Evolutionary conservation across 2,329 filamentous ascomycete species (phyloP).

Genomic region (Torrubiella hemipterigena): DNA sequence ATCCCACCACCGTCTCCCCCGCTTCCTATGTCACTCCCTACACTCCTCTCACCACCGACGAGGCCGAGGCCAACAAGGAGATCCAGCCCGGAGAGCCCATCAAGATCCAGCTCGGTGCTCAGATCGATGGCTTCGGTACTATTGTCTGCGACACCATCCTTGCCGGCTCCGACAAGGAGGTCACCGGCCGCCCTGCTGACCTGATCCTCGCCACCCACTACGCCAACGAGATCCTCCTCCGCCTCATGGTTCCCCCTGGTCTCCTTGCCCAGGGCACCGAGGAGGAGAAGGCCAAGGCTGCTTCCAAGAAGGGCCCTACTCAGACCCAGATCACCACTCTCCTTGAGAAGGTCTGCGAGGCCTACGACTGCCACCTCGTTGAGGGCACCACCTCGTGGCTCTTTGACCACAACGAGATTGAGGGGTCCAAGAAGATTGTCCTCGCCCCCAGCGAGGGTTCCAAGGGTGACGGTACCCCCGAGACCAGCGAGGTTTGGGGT

Average conservation of each 20-base stretch:
- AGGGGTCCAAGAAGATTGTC: slow-evolving; percentile 96
- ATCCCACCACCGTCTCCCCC: slow-evolving; percentile 91
- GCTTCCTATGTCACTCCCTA: slow-evolving; percentile 92
- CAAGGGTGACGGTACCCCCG: slow-evolving; percentile 82
- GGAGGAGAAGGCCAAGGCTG: slow-evolving; percentile 90
- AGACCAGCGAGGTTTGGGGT: slow-evolving; percentile 91
- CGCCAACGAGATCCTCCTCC: slow-evolving; percentile 86
- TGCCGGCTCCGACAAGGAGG: slow-evolving; percentile 49
- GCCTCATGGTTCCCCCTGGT: slow-evolving; percentile 85
- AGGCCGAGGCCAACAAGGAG: slow-evolving; percentile 66
- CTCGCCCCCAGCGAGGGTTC: slow-evolving; percentile 73
- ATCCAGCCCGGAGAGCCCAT: slow-evolving; percentile 78
- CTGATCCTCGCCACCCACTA: slow-evolving; percentile 86
- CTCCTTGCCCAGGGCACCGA: slow-evolving; percentile 72
- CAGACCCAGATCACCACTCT: slow-evolving; percentile 79
- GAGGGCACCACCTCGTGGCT: slow-evolving; percentile 98
- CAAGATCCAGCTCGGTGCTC: slow-evolving; percentile 98
- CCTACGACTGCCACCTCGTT: slow-evolving; percentile 83
- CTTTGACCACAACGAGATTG: slow-evolving; percentile 95
- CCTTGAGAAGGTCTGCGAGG: slow-evolving; percentile 83
- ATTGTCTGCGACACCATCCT: slow-evolving; percentile 92
- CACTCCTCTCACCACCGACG: slow-evolving; percentile 79
- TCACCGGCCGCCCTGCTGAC: slow-evolving; percentile 73
- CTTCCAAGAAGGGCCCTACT: slow-evolving; percentile 67
- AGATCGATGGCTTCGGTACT: slow-evolving; percentile 93